These are phyloP conservation scores for Catunica adiposa DNA, from an alignment of 2,329 filamentous ascomycete species.

Conservation along the genomic window DNA sequence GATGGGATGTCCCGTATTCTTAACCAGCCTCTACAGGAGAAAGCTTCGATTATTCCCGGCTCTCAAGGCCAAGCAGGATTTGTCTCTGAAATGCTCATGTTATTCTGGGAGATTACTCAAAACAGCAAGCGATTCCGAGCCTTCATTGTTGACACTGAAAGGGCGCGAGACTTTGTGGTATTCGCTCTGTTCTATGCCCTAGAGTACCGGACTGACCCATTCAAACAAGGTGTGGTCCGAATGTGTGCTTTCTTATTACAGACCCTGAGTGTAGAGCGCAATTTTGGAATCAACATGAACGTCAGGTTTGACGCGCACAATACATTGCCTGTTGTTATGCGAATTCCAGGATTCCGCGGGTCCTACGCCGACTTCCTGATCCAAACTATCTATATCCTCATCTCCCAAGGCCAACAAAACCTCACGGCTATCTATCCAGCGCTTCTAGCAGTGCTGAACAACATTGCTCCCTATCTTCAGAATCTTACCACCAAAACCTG, in stretches of 20 bases:
- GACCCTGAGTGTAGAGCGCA: conserved; percentile 81
- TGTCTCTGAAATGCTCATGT: conserved; percentile 87
- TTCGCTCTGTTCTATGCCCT: conserved; percentile 84
- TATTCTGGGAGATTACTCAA: conserved; percentile 94
- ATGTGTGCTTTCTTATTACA: conserved; percentile 98
- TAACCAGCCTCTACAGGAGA: conserved; percentile 82
- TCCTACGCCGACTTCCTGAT: conserved; percentile 90
- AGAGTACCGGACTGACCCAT: conserved; percentile 68
- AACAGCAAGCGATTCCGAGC: conserved; percentile 95
- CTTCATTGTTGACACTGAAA: conserved; percentile 90
- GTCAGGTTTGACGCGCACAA: conserved; percentile 79
- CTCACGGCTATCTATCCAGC: conserved; percentile 85
- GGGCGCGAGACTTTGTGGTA: conserved; percentile 83
- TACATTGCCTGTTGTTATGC: conserved; percentile 64
- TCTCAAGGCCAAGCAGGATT: conserved; percentile 37
- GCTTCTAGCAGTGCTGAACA: conserved; percentile 80
- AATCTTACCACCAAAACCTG: conserved; percentile 58
- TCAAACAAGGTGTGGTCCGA: conserved; percentile 80
- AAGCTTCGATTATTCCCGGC: conserved; percentile 69
- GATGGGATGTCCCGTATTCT: conserved; percentile 87
- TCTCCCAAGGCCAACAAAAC: conserved; percentile 79
- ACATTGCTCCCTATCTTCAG: conserved; percentile 72
- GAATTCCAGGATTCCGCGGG: conserved; percentile 69
- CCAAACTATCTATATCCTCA: conserved; percentile 84
- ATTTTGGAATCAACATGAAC: conserved; percentile 80